A percentile compares a stretch with the other conserved stretches of the same genome.
Evolutionary conservation across 768 basidiomycete species (phyloP).

Genomic region (Lactarius quietus): DNA sequence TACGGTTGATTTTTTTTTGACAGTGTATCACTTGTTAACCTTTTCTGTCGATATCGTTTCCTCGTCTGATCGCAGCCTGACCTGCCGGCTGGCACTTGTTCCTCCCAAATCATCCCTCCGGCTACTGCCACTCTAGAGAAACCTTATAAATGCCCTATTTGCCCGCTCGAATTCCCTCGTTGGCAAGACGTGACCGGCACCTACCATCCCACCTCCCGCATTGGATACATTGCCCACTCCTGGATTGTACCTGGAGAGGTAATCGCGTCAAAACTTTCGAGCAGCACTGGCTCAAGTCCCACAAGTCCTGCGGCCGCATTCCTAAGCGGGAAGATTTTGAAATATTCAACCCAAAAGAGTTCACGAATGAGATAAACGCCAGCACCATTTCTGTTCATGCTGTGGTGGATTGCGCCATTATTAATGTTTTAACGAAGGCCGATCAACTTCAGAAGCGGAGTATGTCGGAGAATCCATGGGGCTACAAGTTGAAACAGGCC

Average conservation of each 20-base stretch:
- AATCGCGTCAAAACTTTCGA: not conserved
- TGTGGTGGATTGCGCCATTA: not conserved
- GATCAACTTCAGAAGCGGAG: not conserved
- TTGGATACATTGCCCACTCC: not conserved
- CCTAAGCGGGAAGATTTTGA: not conserved
- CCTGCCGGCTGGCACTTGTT: not conserved
- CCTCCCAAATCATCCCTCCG: not conserved
- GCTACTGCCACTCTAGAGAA: not conserved
- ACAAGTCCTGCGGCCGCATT: not conserved
- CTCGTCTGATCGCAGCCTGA: not conserved
- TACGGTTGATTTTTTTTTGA: no score
- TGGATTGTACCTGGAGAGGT: not conserved
- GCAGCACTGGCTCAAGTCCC: not conserved
- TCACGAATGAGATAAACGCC: not conserved
- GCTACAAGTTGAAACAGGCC: not conserved
- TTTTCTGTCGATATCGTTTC: not conserved
- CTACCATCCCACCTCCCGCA: not conserved
- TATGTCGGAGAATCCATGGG: not conserved
- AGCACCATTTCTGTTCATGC: not conserved
- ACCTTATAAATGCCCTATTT: no score
- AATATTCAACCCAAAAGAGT: slow-evolving; percentile 3
- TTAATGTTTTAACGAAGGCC: not conserved
- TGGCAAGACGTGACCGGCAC: slow-evolving; percentile 2
- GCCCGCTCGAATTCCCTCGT: not conserved
- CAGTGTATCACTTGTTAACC: no score